Base-by-base conservation (phyloP, 805 yeast species). In the Cyberlindnera nakhonratchasimensis region DNA sequence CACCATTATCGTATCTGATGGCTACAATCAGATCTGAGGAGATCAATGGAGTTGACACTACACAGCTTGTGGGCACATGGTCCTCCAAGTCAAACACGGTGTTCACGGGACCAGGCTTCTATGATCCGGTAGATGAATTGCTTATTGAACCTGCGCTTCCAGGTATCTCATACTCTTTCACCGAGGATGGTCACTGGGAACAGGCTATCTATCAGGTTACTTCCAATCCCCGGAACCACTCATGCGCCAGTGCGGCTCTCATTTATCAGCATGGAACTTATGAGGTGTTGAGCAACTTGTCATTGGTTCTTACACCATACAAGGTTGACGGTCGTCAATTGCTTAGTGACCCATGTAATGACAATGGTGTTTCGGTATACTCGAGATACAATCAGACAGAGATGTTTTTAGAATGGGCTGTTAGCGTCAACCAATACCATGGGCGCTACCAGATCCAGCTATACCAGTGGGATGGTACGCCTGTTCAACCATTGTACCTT, bases 101-200 rank as follows among this genome's bases (percentile, higher is more conserved):
- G 7, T 82, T 91, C 69, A 93, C 99, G 1, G 99, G 99, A 0
- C 96, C 98, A 6, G 85, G 90, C 2, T 93, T 93, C 60, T 93
- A 79, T 62, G 98, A 93, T 63, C 99, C 99, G 3, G 85, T 89
- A 22, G 96, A 91, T 60, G 99, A 93, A 64, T 75, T 91, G 14
- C 69, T 93, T 44, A 86, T 89, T 47, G 99, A 93, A 62, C 99
- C 99, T 2, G 91, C 90, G 8, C 72, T 93, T 31, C 96, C 99
- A 2, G 99, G 99, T 29, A 77, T 91, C 42, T 82, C 95, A 5
- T 87, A 82, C 65, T 87, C 96, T 2, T 93, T 93, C 70, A 90
- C 97, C 1, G 82, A 75, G 19, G 98, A 93, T 65, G 98, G 98
- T 5, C 78, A 70, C 62, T 93, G 74, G 62, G 99, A 93, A 66